Evolutionary conservation across 2,329 filamentous ascomycete genomes (phyloP).

Genomic region (Calonectria pseudoturangicola): DNA sequence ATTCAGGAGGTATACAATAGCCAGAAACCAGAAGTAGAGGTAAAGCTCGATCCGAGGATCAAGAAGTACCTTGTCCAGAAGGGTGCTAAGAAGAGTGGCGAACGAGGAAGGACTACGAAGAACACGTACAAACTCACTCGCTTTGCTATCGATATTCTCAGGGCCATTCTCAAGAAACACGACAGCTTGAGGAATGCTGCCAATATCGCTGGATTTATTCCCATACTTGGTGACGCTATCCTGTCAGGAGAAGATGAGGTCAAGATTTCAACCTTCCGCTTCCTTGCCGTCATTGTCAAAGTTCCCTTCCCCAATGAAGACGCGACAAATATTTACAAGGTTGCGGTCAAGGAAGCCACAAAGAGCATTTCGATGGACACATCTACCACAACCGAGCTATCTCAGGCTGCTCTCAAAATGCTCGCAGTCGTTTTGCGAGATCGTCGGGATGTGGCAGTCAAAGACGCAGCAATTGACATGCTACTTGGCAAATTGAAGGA

Average conservation of each 20-base stretch:
- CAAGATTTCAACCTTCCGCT: constrained; percentile 88
- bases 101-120: constrained; percentile 82
- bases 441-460: constrained; percentile 83
- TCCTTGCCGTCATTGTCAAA: constrained; percentile 90
- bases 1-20: constrained; percentile 89
- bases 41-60: constrained; percentile 77
- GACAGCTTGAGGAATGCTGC: constrained; percentile 85
- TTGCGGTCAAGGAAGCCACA: constrained; percentile 90
- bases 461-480: constrained; percentile 88
- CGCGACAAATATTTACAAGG: constrained; percentile 77
- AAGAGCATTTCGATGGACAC: constrained; percentile 85
- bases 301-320: constrained; percentile 86
- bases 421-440: constrained; percentile 90
- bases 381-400: constrained; percentile 87
- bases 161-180: constrained; percentile 90
- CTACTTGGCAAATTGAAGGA: constrained; percentile 88
- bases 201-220: constrained; percentile 90
- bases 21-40: constrained; percentile 69
- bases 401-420: constrained; percentile 92
- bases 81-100: constrained; percentile 83
- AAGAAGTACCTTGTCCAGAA: constrained; percentile 88
- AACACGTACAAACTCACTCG: constrained; percentile 91
- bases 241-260: constrained; percentile 93
- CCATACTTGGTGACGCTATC: constrained; percentile 90
- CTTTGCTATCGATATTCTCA: constrained; percentile 91